A percentile compares a stretch with the other conserved stretches of the same genome.
Conservation (phyloP, 768 basidiomycete genomes). For the Kwoniella mangroviensis region DNA sequence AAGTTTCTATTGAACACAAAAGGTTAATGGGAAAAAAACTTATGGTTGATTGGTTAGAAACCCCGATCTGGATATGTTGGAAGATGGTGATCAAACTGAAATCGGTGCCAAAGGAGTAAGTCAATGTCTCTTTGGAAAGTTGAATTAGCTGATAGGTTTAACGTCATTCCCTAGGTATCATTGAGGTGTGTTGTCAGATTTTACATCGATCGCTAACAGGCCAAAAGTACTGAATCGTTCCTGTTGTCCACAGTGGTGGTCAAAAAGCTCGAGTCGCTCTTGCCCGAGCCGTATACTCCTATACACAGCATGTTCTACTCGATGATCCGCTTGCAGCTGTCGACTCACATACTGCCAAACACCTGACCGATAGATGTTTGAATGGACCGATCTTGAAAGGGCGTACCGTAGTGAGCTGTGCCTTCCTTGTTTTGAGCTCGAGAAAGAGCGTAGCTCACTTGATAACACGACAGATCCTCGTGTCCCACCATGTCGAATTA, state of each 20-base stretch:
- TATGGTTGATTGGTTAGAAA: conserved; percentile 17
- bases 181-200: conserved; percentile 26
- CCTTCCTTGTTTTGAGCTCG: not conserved
- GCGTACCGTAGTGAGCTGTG: conserved; percentile 45
- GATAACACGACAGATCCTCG: conserved; percentile 57
- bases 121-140: not conserved
- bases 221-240: conserved; percentile 12
- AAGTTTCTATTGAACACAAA: not conserved
- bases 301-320: conserved; percentile 51
- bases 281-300: conserved; percentile 55
- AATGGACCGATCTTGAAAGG: conserved; percentile 48
- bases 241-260: conserved; percentile 43
- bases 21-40: not conserved
- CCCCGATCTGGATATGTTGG: conserved; percentile 57
- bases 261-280: conserved; percentile 57
- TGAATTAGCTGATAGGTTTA: not conserved
- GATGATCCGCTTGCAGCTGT: conserved; percentile 57
- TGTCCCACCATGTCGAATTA: conserved; percentile 83
- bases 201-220: too few species aligned
- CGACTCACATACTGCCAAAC: conserved; percentile 56
- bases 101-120: conserved; percentile 52
- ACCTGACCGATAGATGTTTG: conserved; percentile 54
- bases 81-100: conserved; percentile 61
- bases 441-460: not conserved
- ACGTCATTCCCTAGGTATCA: conserved; percentile 17